Evolutionary conservation across 495 filamentous ascomycete species (phyloP).

Genomic region (Trichocladium antarcticum): DNA sequence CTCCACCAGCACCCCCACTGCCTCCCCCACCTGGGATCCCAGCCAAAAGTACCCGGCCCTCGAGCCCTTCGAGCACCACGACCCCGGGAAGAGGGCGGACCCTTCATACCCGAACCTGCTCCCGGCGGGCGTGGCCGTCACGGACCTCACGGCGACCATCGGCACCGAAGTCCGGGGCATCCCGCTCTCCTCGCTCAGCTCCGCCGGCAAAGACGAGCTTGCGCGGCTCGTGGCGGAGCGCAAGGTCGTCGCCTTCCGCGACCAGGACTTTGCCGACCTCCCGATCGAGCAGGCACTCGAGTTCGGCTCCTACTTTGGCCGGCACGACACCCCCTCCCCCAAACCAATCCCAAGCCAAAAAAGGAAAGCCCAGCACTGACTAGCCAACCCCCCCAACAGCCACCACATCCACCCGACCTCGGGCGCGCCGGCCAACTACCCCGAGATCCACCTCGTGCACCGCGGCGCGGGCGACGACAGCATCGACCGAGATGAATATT

Average conservation of each 20-base stretch:
- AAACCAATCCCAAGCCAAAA: too few species aligned
- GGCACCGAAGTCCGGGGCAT: constrained; percentile 68
- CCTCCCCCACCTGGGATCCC: constrained; percentile 60
- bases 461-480: constrained; percentile 53
- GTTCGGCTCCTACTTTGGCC: constrained; percentile 69
- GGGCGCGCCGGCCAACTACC: constrained; percentile 57
- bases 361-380: background rate
- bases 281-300: constrained; percentile 57
- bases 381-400: constrained; percentile 1
- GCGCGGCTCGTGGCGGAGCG: constrained; percentile 67
- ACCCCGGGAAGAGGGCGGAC: constrained; percentile 66
- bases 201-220: constrained; percentile 66
- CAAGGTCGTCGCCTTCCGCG: constrained; percentile 70
- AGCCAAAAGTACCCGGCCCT: constrained; percentile 52
- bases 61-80: constrained; percentile 56
- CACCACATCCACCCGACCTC: constrained; percentile 76
- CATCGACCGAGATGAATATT: constrained; percentile 28
- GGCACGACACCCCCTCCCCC: constrained; percentile 17
- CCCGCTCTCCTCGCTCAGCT: constrained; percentile 56
- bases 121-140: constrained; percentile 33
- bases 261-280: constrained; percentile 69
- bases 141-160: constrained; percentile 58
- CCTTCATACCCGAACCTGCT: constrained; percentile 56
- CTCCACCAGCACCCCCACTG: constrained; percentile 56
- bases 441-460: constrained; percentile 71